phyloP scores from a whole-genome alignment of 345 rosid genomes.

The Eucalyptus dawsonii region DNA sequence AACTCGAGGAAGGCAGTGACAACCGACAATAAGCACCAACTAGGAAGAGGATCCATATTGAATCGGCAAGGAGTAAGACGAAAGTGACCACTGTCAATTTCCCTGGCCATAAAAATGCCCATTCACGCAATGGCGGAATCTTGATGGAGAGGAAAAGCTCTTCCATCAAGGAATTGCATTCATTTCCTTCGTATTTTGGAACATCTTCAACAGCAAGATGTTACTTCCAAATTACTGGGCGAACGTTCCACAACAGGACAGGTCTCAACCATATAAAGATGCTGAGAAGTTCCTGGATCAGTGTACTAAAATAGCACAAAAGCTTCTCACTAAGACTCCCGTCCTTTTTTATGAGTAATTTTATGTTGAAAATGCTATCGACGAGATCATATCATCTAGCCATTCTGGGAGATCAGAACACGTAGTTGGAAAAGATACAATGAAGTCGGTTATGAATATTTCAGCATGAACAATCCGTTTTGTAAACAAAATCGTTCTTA shows the following conservation, averaged over 20 bases:
- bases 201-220: fast-evolving
- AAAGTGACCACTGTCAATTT: neutral
- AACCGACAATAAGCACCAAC: neutral
- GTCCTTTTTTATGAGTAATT: neutral
- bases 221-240: neutral
- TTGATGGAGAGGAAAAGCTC: neutral
- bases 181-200: neutral
- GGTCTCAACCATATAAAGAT: neutral
- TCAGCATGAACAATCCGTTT: neutral
- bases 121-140: fast-evolving
- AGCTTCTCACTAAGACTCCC: neutral
- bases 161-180: neutral
- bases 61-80: neutral
- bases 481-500: neutral
- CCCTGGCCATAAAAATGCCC: fast-evolving
- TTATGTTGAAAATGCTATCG: neutral
- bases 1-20: neutral
- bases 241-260: neutral
- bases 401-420: neutral
- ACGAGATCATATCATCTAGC: neutral
- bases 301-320: neutral
- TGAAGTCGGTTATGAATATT: neutral
- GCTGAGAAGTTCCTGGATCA: neutral
- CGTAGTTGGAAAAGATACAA: neutral
- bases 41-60: neutral